Conservation (phyloP, 306 rosid species). For the Phaseolus lunatus region DNA sequence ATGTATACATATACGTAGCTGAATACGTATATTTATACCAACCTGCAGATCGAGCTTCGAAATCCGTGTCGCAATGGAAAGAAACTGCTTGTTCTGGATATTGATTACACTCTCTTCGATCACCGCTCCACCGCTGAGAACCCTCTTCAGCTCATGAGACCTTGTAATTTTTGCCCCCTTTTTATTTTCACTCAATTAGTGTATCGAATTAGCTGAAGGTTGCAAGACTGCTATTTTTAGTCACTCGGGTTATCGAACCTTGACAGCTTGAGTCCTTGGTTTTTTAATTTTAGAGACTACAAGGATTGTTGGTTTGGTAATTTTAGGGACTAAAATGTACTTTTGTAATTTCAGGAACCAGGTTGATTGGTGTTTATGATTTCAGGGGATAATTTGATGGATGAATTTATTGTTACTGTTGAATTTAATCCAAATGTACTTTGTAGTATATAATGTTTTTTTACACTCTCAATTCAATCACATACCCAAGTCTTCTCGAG, state of each 20-base stretch:
- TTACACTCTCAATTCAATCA: background rate
- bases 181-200: background rate
- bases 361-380: no score
- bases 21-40: no score
- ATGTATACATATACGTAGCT: background rate
- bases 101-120: constrained; percentile 95
- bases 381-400: background rate
- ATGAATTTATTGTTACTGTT: background rate
- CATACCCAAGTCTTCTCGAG: background rate
- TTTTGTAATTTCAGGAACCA: background rate
- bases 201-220: background rate
- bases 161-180: constrained; percentile 55
- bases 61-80: constrained; percentile 92
- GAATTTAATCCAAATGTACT: background rate
- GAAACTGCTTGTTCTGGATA: constrained; percentile 94
- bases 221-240: background rate
- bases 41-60: constrained; percentile 63
- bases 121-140: constrained; percentile 96
- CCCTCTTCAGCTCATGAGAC: constrained; percentile 94
- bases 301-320: background rate
- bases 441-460: background rate
- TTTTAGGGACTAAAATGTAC: background rate
- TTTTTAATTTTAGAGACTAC: background rate
- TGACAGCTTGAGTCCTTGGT: background rate
- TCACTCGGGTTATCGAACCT: background rate